Evolutionary conservation across 2,329 filamentous ascomycete species (phyloP), one percentile per base, ranked within the genome.

Genomic region (Xylariales sp.): DNA sequence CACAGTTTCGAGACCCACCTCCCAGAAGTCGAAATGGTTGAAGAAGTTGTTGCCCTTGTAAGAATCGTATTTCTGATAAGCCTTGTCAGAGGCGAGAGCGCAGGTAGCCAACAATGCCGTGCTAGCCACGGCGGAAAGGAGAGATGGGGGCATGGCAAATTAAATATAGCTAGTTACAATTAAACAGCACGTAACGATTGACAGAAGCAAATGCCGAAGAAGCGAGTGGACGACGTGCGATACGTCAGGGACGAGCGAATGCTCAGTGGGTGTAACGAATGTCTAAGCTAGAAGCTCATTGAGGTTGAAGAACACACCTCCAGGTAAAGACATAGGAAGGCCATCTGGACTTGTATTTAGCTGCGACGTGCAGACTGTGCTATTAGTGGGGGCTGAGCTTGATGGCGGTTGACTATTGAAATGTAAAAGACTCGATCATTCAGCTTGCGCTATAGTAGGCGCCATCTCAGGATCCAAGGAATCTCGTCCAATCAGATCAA

Each of bases 21-120:
- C 56, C 43, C 64, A 59, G 53, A 73, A 73, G 31, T 59, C 44
- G 47, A 72, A 74, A 54, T 73, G 68, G 52, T 65, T 57, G 29
- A 73, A 69, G 54, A 74, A 73, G 60, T 73, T 73, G 38, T 46
- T 53, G 16, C 54, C 44, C 28, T 66, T 60, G 49, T 69, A 71
- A 1, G 58, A 52, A 39, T 72, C 66, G 3, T 56, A 46, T 32
- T 71, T 50, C 36, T 59, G 52, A 44, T 69, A 66, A 31, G 59
- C 58, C 46, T 60, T 48, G 31, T 52, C 19, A 8, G 27, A 56
- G 14, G 60, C 58, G 25, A 57, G 50, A 28, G 56, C 61, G 20
- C 55, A 48, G 33, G 57, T 62, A 29, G 60, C 55, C 34, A 62
- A 58, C 39, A 59, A 63, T 48, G 66, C 52, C 40, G 60, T 60